Base-by-base conservation (phyloP, 371 early-diverging fungal genomes). In the Syncephalis plumigaleata region DNA sequence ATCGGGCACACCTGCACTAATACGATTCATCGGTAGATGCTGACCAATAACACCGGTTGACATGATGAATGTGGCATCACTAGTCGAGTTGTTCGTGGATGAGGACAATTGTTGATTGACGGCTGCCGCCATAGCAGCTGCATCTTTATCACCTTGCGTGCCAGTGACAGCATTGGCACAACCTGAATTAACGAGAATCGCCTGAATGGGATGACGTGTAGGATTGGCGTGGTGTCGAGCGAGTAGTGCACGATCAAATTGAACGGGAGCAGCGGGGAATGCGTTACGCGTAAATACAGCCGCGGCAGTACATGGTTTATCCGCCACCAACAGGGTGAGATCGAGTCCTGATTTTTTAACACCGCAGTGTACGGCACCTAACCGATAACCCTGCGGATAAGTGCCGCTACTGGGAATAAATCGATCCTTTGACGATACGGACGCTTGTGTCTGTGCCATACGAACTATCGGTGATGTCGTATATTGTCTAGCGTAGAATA, bases 41-140 rank as follows among this genome's bases (percentile, higher is more conserved):
- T 92, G 90, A 2, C 96, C 96, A 58, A 95, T 95, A 22, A 95
- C 96, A 37, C 96, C 96, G 0, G 96, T 95, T 1, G 91, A 91
- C 91, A 95, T 91, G 26, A 89, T 83, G 47, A 93, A 55, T 17
- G 58, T 49, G 8, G 66, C 63, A n/a, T 64, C 60, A 11, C 54
- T 58, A 15, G 48, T 39, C 20, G 18, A 25, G 21, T 43, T 22
- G 26, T 21, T 42, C n/a, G n/a, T n/a, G n/a, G n/a, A n/a, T 21
- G 53, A 24, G 15, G 43, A 23, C 8, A 58, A 57, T 22, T 71
- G 48, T 3, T 53, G 52, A 52, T 77, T 75, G 11, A 78, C 65
- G 0, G 75, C 63, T 4, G 60, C 51, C 9, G 67, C 61, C 85
- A 90, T 88, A 17, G 58, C 62, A 52, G 61, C 68, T 0, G 92